These are phyloP conservation scores for Turnera subulata DNA, from an alignment of 345 rosid genomes.

Conservation along the genomic window DNA sequence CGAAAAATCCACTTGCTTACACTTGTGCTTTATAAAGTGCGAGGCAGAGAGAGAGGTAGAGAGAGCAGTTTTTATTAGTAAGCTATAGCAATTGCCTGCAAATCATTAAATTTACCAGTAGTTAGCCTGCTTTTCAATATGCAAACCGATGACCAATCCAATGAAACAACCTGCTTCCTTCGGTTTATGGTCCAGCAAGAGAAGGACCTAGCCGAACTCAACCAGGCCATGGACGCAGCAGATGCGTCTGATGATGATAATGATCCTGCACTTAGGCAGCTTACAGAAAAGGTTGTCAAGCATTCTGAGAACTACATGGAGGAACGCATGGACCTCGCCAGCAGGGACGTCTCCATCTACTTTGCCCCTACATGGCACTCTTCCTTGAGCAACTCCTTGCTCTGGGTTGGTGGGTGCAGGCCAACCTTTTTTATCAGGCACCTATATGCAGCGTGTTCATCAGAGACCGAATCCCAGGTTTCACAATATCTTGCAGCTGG, in stretches of 20 bases:
- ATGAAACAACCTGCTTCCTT: constrained; percentile 10
- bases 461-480: constrained; percentile 23
- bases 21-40: too few species aligned
- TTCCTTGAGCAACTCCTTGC: constrained; percentile 36
- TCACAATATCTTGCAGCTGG: constrained; percentile 15
- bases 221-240: constrained; percentile 1
- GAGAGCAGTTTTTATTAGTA: too few species aligned
- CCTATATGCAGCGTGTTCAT: constrained; percentile 27
- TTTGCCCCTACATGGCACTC: constrained; percentile 40
- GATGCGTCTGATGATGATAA: neutral
- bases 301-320: constrained; percentile 25
- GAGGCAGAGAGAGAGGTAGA: too few species aligned
- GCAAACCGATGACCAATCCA: too few species aligned
- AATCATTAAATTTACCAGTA: too few species aligned
- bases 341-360: constrained; percentile 14
- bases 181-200: constrained; percentile 32
- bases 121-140: too few species aligned
- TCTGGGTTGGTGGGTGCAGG: constrained; percentile 47
- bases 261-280: constrained; percentile 4
- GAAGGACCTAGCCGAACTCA: constrained; percentile 19
- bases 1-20: too few species aligned
- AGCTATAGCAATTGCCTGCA: too few species aligned
- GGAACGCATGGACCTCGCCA: constrained; percentile 14
- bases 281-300: constrained; percentile 6
- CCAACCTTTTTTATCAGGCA: constrained; percentile 40